These are phyloP conservation scores for Prosopis cineraria DNA, from an alignment of 306 rosid genomes.

Conservation along the genomic window DNA sequence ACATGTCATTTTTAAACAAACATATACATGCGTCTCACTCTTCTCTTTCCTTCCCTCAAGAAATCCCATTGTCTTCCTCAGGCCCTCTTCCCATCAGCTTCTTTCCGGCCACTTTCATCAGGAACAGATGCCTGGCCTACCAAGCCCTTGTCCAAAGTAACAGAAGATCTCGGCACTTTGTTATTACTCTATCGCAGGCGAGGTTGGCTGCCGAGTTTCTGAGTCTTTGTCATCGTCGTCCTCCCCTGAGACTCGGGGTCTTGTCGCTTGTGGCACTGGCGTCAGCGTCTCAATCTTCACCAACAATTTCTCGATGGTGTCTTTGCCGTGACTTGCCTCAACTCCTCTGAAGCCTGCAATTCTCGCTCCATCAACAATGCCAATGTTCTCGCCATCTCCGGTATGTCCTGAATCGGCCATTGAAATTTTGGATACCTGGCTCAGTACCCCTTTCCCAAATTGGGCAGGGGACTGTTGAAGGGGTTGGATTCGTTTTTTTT, in stretches of 20 bases:
- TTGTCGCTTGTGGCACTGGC: conserved; percentile 90
- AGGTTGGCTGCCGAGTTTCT: conserved; percentile 84
- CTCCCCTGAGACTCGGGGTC: conserved; percentile 53
- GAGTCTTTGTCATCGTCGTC: conserved; percentile 42
- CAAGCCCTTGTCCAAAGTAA: too few relatives aligned
- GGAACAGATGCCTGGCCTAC: too few relatives aligned
- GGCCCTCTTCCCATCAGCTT: too few relatives aligned
- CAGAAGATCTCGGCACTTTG: conserved; percentile 88
- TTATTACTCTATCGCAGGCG: conserved; percentile 84
- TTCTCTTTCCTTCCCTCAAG: too few relatives aligned
- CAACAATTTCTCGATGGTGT: conserved; percentile 86
- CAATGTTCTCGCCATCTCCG: conserved; percentile 91
- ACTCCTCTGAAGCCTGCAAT: conserved; percentile 64
- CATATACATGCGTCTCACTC: too few relatives aligned
- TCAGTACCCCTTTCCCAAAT: conserved; percentile 75
- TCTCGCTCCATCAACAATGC: conserved; percentile 84
- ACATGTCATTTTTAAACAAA: too few relatives aligned
- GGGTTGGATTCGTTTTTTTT: too few relatives aligned
- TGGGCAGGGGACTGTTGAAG: too few relatives aligned
- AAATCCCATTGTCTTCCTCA: too few relatives aligned
- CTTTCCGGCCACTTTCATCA: too few relatives aligned
- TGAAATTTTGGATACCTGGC: conserved; percentile 70
- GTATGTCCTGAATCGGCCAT: conserved; percentile 60
- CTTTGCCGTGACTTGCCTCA: conserved; percentile 68
- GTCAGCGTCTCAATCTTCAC: conserved; percentile 87